Conservation (phyloP, 1,284 basidiomycete genomes). For the Cyathus olla region DNA sequence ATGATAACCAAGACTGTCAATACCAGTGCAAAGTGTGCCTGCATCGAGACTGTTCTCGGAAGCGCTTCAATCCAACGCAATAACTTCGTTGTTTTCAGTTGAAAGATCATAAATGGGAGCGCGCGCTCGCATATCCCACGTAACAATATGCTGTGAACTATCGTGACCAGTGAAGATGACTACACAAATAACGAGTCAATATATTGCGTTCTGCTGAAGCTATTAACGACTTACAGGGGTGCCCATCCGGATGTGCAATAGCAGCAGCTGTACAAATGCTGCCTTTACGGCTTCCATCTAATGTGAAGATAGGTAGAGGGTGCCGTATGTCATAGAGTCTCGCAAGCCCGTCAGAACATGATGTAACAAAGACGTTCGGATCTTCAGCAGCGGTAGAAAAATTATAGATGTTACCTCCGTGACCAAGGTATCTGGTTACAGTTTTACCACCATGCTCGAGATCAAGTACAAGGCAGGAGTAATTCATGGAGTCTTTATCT, state of each 20-base stretch:
- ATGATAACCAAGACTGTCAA: conserved; percentile 39
- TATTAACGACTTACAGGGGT: conserved; percentile 30
- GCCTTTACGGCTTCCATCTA: conserved; percentile 9
- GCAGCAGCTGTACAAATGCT: conserved; percentile 17
- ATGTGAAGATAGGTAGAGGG: conserved; percentile 36
- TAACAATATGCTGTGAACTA: conserved; percentile 37
- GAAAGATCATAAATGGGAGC: conserved; percentile 49
- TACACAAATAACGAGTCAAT: conserved; percentile 8
- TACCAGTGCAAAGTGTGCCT: conserved; percentile 43
- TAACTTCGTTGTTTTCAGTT: conserved; percentile 53
- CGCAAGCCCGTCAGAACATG: conserved; percentile 47
- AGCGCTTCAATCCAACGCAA: conserved; percentile 46
- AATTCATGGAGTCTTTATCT: conserved; percentile 7
- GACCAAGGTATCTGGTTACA: conserved; percentile 47
- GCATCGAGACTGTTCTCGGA: conserved; percentile 43
- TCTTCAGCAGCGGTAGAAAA: conserved; percentile 47
- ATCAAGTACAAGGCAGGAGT: conserved; percentile 40
- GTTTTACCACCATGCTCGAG: conserved; percentile 38
- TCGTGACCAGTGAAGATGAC: conserved; percentile 44
- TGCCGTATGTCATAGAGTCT: conserved; percentile 52
- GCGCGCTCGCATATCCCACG: conserved; percentile 52
- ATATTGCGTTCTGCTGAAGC: background rate
- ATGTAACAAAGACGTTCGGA: conserved; percentile 48
- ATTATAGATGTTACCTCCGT: conserved; percentile 40
- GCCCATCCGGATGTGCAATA: conserved; percentile 36